Evolutionary conservation across 306 rosid genomes (phyloP).

Genomic region (Citrullus amarus): DNA sequence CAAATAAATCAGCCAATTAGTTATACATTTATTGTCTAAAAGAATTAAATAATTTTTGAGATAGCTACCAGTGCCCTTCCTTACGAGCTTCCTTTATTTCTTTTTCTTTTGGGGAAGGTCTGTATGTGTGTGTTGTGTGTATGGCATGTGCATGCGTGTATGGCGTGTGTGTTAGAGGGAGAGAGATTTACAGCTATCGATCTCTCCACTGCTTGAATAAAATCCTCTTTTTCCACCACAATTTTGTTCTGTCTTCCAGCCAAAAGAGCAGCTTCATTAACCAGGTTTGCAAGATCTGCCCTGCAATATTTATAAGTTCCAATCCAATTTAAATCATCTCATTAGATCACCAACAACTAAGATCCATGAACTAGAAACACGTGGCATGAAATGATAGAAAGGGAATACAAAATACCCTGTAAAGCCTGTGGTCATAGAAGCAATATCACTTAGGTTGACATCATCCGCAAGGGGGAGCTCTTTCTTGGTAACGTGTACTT

Average conservation of each 20-base stretch:
- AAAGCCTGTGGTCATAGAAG: slow-evolving; percentile 96
- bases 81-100: background rate
- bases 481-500: slow-evolving; percentile 72
- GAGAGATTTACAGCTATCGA: slow-evolving; percentile 73
- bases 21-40: background rate
- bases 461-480: slow-evolving; percentile 86
- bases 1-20: background rate
- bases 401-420: slow-evolving; percentile 57
- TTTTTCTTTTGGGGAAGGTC: background rate
- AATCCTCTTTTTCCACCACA: slow-evolving; percentile 78
- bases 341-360: background rate
- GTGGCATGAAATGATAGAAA: slow-evolving; percentile 1
- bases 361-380: background rate
- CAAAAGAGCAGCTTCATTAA: slow-evolving; percentile 87
- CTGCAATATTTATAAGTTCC: slow-evolving; percentile 24
- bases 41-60: background rate
- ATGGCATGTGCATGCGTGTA: too few species aligned
- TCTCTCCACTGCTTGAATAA: slow-evolving; percentile 88
- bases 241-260: slow-evolving; percentile 82
- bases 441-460: slow-evolving; percentile 56
- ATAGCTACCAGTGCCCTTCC: background rate
- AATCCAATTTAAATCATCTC: background rate
- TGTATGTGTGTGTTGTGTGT: background rate
- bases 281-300: slow-evolving; percentile 97
- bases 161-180: background rate